Conservation (phyloP, 1,284 basidiomycete genomes). For the Pseudozyma hubeiensis region DNA sequence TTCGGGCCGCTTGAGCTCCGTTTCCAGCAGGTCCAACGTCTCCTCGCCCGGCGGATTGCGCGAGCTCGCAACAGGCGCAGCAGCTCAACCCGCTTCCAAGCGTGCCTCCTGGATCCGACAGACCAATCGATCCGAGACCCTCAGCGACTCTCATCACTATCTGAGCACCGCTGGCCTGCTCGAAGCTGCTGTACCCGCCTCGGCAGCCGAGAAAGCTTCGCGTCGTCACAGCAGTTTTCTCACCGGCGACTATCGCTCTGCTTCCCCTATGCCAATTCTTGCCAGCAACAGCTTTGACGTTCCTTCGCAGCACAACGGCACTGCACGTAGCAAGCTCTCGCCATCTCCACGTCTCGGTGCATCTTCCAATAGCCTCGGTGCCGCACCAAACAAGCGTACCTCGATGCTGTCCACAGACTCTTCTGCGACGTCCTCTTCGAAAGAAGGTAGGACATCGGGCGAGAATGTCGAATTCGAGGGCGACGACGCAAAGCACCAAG, state of each 20-base stretch:
- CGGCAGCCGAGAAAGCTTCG: conserved; percentile 20
- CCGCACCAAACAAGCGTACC: conserved; percentile 17
- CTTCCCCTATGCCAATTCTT: conserved; percentile 33
- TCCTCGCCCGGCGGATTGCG: conserved; percentile 20
- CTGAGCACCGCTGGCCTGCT: conserved; percentile 6
- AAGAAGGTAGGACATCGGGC: conserved; percentile 20
- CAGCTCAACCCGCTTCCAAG: conserved; percentile 43
- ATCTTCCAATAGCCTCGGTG: conserved; percentile 1
- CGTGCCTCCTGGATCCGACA: conserved; percentile 43
- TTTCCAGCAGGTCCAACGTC: conserved; percentile 1
- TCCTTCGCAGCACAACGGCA: not conserved
- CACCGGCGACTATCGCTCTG: conserved; percentile 24
- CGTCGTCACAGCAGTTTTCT: conserved; percentile 50
- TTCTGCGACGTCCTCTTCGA: conserved; percentile 37
- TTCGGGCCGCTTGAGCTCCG: conserved; percentile 5
- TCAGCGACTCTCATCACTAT: conserved; percentile 38
- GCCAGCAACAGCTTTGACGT: conserved; percentile 35
- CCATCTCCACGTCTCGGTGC: conserved; percentile 1
- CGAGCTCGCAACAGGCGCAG: conserved; percentile 37
- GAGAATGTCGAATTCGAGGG: conserved; percentile 43
- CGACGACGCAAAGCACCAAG: conserved; percentile 23
- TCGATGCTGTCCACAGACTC: conserved; percentile 45
- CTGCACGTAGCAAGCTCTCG: not conserved
- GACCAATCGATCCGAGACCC: conserved; percentile 23
- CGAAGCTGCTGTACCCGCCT: conserved; percentile 13